Base-by-base conservation (phyloP, 2,329 filamentous ascomycete species). In the Colletotrichum tamarilloi region DNA sequence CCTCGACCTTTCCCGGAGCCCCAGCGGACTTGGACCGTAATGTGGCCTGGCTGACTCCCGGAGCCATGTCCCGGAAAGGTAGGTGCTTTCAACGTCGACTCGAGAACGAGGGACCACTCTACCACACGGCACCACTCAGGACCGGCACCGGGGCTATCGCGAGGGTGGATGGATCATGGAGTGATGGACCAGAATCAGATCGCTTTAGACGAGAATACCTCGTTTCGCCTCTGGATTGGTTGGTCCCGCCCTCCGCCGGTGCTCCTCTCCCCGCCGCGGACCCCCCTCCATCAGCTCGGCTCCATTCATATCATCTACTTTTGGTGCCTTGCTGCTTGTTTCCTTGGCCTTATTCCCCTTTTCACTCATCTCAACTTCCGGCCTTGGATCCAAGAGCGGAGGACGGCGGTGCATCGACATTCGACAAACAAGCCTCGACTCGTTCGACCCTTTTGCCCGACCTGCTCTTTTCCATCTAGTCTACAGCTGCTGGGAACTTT, bases 51-150 rank as follows among this genome's bases (percentile, higher is more conserved):
- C 63, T 49, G 28, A 52, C 32, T 62, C 68, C 66, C 62, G 71
- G 71, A 71, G 71, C 53, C 67, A 71, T 73, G 62, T 57, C 71
- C 71, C 67, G 71, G 70, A 62, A 71, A 73, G 71, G 67, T 70
- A 73, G 71, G 71, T 73, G 71, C 32, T 71, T 73, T 52, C 62
- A 26, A 28, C 32, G 38, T 63, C 69, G 69, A 62, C n/a, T 26
- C 62, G 60, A 22, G 16, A 42, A 42, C 38, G 38, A 42, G 38
- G 38, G 38, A 19, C 38, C 32, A 64, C 49, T 64, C 14, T 46
- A 19, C 53, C 32, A 59, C 56, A 16, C 42, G 4, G 26, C 16
- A 65, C 32, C 52, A 30, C 22, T 64, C 35, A 38, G 26, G 19
- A 32, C 49, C 32, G 12, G 38, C 16, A 26, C 69, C 46, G 63